Percentiles rank a stretch among this genome's conserved stretches.
Conservation (phyloP, 116 monocot species). For the Cymodocea nodosa region DNA sequence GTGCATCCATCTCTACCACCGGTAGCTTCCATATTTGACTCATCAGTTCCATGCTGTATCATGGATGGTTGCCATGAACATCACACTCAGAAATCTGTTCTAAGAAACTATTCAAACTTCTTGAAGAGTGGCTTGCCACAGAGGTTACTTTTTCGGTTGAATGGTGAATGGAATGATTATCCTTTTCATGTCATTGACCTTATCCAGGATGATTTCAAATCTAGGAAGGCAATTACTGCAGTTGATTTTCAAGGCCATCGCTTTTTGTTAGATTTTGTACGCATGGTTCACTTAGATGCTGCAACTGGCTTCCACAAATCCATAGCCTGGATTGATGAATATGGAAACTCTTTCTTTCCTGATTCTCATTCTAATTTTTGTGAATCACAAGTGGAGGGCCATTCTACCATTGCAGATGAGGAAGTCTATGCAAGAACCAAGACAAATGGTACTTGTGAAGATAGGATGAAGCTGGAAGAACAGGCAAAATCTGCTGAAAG, state of each 20-base stretch:
- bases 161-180: slow-evolving; percentile 65
- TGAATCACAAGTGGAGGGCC: slow-evolving; percentile 14
- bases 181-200: slow-evolving; percentile 20
- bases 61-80: slow-evolving; percentile 1
- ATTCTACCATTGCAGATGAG: slow-evolving; percentile 10
- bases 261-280: slow-evolving; percentile 66
- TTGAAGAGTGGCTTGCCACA: slow-evolving; percentile 55
- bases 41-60: background rate
- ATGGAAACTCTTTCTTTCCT: slow-evolving; percentile 56
- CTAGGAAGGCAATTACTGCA: slow-evolving; percentile 51
- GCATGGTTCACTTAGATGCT: slow-evolving; percentile 47
- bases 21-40: slow-evolving; percentile 5
- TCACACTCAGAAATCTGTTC: slow-evolving; percentile 15
- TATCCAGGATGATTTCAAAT: slow-evolving; percentile 33
- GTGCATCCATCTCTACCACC: background rate
- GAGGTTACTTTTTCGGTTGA: slow-evolving; percentile 39
- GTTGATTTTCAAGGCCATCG: slow-evolving; percentile 25
- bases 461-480: slow-evolving; percentile 13
- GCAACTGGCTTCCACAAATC: slow-evolving; percentile 34
- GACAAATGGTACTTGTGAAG: slow-evolving; percentile 26
- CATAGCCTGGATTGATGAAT: slow-evolving; percentile 81
- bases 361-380: slow-evolving; percentile 23
- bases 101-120: slow-evolving; percentile 49
- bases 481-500: slow-evolving; percentile 45
- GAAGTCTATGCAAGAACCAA: slow-evolving; percentile 8